A percentile compares a stretch with the other conserved stretches of the same genome.
These are phyloP conservation scores for Mycena citricolor DNA, from an alignment of 1,284 basidiomycete genomes.

Conservation along the genomic window DNA sequence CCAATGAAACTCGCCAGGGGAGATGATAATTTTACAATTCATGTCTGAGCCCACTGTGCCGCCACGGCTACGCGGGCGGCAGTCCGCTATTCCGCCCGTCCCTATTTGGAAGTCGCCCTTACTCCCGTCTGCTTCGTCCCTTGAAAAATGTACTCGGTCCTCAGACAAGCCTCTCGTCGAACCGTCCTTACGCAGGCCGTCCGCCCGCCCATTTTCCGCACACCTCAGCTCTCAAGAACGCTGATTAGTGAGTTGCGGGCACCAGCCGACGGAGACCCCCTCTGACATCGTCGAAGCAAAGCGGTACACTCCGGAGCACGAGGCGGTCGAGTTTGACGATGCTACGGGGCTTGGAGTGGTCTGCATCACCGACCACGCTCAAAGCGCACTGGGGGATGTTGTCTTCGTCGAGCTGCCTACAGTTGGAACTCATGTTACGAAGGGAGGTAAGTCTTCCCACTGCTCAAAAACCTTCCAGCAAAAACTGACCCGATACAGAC, in stretches of 20 bases:
- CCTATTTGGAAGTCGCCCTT: too few relatives aligned
- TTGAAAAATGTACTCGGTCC: slow-evolving; percentile 38
- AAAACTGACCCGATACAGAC: slow-evolving; percentile 48
- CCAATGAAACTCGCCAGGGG: too few relatives aligned
- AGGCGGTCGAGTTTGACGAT: slow-evolving; percentile 84
- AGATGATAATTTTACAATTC: too few relatives aligned
- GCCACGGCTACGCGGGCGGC: too few relatives aligned
- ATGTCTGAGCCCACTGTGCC: too few relatives aligned
- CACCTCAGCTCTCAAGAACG: slow-evolving; percentile 33
- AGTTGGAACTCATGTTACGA: slow-evolving; percentile 64
- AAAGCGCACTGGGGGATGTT: slow-evolving; percentile 91
- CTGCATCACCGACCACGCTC: slow-evolving; percentile 93
- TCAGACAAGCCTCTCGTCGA: slow-evolving; percentile 31
- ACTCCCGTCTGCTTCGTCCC: too few relatives aligned
- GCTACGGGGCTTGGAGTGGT: slow-evolving; percentile 80
- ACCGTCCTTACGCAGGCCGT: slow-evolving; percentile 15
- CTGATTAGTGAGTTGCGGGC: slow-evolving; percentile 46
- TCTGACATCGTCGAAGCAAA: slow-evolving; percentile 53
- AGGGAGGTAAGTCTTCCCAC: slow-evolving; percentile 68
- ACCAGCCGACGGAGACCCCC: neutral
- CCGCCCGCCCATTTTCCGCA: slow-evolving; percentile 13
- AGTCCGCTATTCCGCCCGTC: too few relatives aligned
- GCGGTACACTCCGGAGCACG: slow-evolving; percentile 88
- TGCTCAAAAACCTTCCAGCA: slow-evolving; percentile 1
- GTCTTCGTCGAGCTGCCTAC: slow-evolving; percentile 94